Evolutionary conservation across 2,329 filamentous ascomycete species (phyloP).

Genomic region (Gliomastix tumulicola): DNA sequence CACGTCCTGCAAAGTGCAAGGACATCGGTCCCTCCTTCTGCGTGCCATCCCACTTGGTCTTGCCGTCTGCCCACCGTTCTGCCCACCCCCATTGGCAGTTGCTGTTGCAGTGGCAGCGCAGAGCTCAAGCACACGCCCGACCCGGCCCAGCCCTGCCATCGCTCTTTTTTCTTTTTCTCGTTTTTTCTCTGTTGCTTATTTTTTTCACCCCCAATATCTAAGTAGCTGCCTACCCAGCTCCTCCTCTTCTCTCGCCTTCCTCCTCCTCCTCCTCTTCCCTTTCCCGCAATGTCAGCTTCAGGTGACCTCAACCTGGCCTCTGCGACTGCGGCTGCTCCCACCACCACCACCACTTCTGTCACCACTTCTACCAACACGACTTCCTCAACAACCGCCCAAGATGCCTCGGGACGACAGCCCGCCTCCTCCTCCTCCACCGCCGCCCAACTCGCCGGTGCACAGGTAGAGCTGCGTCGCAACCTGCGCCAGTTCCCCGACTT

Average conservation of each 20-base stretch:
- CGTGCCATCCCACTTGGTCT: too few species aligned
- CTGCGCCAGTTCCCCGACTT: conserved; percentile 89
- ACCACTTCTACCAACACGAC: conserved; percentile 12
- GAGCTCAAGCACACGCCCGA: too few species aligned
- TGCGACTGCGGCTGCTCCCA: conserved; percentile 12
- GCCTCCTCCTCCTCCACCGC: conserved; percentile 52
- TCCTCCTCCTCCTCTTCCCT: conserved; percentile 14
- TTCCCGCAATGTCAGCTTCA: conserved; percentile 24
- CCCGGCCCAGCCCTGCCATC: too few species aligned
- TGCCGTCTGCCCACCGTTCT: too few species aligned
- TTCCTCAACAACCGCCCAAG: conserved; percentile 28
- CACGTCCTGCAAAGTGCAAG: too few species aligned
- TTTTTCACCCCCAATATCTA: not conserved
- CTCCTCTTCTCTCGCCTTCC: conserved; percentile 18
- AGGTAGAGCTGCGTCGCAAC: conserved; percentile 63
- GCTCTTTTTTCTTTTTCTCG: not conserved
- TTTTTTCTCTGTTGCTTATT: not conserved
- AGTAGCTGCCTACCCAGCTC: conserved; percentile 16
- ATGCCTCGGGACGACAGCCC: conserved; percentile 60
- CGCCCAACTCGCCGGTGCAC: conserved; percentile 61
- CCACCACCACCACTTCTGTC: conserved; percentile 16
- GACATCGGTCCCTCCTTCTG: too few species aligned
- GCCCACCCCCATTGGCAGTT: too few species aligned
- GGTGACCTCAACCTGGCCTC: conserved; percentile 8
- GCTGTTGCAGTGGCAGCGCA: too few species aligned